These are phyloP conservation scores for Sporisorium graminicola DNA, from an alignment of 1,284 basidiomycete species.

Conservation along the genomic window DNA sequence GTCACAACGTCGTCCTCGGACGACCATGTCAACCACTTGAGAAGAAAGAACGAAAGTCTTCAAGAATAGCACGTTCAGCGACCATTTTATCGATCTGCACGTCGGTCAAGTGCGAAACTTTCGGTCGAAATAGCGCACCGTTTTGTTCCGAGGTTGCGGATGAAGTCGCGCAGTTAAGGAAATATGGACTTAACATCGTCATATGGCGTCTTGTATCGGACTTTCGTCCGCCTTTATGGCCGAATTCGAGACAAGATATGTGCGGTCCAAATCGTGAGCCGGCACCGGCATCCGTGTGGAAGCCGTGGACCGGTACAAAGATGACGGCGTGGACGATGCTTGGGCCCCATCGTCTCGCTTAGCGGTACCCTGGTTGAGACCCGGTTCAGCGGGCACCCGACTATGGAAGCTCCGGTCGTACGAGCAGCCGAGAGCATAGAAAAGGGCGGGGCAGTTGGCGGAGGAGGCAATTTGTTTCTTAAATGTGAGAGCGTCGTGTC, in stretches of 20 bases:
- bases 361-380: too few species aligned
- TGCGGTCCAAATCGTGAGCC: background rate
- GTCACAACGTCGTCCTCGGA: background rate
- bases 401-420: background rate
- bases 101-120: constrained; percentile 18
- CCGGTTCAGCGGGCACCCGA: too few species aligned
- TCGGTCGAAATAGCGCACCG: constrained; percentile 4
- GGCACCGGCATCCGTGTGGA: background rate
- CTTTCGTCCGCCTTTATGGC: background rate
- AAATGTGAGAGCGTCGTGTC: background rate
- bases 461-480: too few species aligned
- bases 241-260: constrained; percentile 2
- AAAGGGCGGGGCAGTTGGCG: too few species aligned
- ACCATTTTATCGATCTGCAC: too few species aligned
- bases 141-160: constrained; percentile 4
- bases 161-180: background rate
- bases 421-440: too few species aligned
- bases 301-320: background rate
- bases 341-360: background rate
- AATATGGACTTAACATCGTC: constrained; percentile 2
- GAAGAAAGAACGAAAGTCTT: too few species aligned
- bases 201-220: background rate
- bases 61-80: too few species aligned
- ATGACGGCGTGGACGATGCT: background rate
- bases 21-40: background rate